Percentiles rank a stretch among this genome's conserved stretches.
Conservation (phyloP, 176 grass and related monocot species). For the Eleusine indica region DNA sequence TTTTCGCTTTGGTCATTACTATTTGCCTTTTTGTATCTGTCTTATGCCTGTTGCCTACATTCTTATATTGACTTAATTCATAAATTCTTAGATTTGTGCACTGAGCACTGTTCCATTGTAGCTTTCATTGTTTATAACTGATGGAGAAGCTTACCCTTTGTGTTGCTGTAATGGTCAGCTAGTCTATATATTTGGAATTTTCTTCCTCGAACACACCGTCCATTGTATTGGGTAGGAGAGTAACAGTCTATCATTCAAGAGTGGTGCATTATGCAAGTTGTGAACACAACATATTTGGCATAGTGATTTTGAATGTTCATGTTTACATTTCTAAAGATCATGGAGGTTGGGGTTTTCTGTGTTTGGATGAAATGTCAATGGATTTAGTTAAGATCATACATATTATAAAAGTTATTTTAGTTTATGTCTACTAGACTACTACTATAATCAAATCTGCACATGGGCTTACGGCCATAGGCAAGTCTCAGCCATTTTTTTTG, state of each 20-base stretch:
- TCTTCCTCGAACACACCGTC: background rate
- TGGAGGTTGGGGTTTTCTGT: background rate
- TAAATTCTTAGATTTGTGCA: constrained; percentile 32
- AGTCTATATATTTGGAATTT: background rate
- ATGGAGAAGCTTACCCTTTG: constrained; percentile 9
- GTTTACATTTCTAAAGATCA: background rate
- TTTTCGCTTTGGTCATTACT: constrained; percentile 9
- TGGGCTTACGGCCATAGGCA: background rate
- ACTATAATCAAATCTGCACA: background rate
- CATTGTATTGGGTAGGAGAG: background rate
- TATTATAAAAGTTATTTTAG: background rate
- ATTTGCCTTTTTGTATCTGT: background rate
- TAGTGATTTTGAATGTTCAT: background rate
- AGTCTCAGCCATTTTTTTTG: constrained; percentile 43
- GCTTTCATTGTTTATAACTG: background rate
- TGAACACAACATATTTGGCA: background rate
- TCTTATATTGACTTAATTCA: constrained; percentile 32
- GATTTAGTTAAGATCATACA: constrained; percentile 2
- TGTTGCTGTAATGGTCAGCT: background rate
- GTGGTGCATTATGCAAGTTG: background rate
- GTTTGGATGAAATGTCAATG: background rate
- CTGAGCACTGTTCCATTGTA: background rate
- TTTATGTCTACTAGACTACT: background rate
- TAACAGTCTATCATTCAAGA: background rate
- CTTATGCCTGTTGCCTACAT: background rate